Percentiles rank a stretch among this genome's conserved stretches.
Conservation (phyloP, 805 yeast genomes). For the Lipomyces sp. region DNA sequence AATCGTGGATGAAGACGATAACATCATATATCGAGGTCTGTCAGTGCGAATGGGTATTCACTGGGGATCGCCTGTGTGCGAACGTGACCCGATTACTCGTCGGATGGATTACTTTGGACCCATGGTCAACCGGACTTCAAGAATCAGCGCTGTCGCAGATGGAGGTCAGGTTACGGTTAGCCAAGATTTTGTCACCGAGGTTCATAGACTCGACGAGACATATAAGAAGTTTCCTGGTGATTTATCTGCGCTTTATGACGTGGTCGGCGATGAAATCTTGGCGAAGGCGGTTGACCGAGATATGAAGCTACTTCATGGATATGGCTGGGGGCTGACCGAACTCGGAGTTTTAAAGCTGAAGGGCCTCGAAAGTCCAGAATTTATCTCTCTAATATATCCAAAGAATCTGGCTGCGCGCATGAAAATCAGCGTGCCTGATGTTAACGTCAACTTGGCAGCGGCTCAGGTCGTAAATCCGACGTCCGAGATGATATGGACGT, state of each 20-base stretch:
- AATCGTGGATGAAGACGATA: conserved; percentile 63
- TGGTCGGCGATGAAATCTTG: conserved; percentile 45
- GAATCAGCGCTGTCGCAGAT: conserved; percentile 92
- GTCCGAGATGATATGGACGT: conserved; percentile 10
- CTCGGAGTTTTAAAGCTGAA: conserved; percentile 89
- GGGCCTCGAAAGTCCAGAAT: conserved; percentile 93
- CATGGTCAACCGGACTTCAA: conserved; percentile 92
- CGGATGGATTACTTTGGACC: conserved; percentile 99
- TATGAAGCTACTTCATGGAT: conserved; percentile 62
- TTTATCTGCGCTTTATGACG: conserved; percentile 8
- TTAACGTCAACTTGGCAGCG: background rate
- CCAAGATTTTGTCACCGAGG: conserved; percentile 76
- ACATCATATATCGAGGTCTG: conserved; percentile 77
- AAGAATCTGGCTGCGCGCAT: conserved; percentile 63
- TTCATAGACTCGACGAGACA: conserved; percentile 59
- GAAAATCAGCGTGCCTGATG: conserved; percentile 43
- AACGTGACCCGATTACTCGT: conserved; percentile 88
- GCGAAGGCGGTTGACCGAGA: conserved; percentile 70
- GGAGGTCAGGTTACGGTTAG: conserved; percentile 97
- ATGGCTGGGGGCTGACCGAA: conserved; percentile 69
- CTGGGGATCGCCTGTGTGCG: conserved; percentile 98
- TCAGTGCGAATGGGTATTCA: conserved; percentile 98
- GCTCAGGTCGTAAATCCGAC: conserved; percentile 4
- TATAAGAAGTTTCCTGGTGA: conserved; percentile 49
- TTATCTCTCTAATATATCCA: conserved; percentile 79